Evolutionary conservation across 2,329 filamentous ascomycete species (phyloP), one percentile per base, ranked within the genome.

Genomic region (Colletotrichum lini): DNA sequence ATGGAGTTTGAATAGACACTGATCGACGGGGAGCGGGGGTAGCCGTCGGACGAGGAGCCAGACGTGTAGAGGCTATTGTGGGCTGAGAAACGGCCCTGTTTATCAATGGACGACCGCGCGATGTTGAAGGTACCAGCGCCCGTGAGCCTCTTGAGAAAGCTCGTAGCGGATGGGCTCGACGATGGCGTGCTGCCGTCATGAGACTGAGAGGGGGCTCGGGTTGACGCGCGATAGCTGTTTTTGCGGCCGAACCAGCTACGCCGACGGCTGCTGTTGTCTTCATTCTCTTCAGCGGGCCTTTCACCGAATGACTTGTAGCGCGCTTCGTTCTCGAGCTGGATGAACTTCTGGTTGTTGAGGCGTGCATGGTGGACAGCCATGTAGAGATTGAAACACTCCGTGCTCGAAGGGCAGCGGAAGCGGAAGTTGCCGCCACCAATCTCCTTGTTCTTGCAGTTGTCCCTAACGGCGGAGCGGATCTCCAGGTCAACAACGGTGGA

Each of bases 401-500:
- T 88, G 2, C 91, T 87, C 57, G 89, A 93, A 52, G 92, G 86
- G 58, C 94, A 94, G 52, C 96, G 92, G 88, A 98, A 96, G 86
- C 97, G 96, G 83, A 98, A 94, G 79, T 97, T 96, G 76, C 84
- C 86, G 42, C 87, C 87, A 16, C 91, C 92, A 61, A 92, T 88
- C 83, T 84, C 88, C 70, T 86, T 88, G 67, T 98, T 88, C 76
- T 90, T 89, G 6, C 93, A 95, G 73, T 93, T 86, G 26, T 86
- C 81, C 53, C 93, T 93, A 35, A 95, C 93, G 1, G 94, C 94
- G 8, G 96, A 98, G 60, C 95, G 93, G 74, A 99, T 94, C 74
- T 97, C 96, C 65, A 99, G 94, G 79, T 99, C 96, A 42, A 99
- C 89, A 4, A 93, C 94, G 26, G 95, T 99, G 76, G 95, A 96